Evolutionary conservation across 106 monocot genomes (phyloP), one percentile per base, ranked within the genome.

Genomic region (Vanilla planifolia): DNA sequence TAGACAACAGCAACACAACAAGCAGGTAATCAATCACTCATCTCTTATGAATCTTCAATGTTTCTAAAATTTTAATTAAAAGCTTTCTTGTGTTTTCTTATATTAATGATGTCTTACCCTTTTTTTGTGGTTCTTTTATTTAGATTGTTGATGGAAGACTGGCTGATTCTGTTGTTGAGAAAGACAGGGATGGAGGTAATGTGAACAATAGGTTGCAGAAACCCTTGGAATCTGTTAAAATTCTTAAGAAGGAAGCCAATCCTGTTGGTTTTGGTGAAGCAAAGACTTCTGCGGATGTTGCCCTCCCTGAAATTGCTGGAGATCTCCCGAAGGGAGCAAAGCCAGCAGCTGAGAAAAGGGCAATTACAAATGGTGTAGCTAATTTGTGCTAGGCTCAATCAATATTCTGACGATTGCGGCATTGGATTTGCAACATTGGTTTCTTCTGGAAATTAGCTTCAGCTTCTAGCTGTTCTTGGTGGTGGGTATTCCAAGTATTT

Each of bases 1-100:
- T 1, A 76, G 64, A 32, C 75, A 68, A 45, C 61, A 71, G 25
- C 75, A 68, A 22, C 33, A 64, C 37, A 71, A 71, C 34, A 66
- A 71, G 2, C 71, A 60, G 66, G 77, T 40, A 67, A n/a, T 59
- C 43, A 5, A 33, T 29, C 22, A 21, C 32, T 57, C 32, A 17
- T 57, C 3, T 34, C 6, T 4, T 34, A 3, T 34, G 3, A 17
- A 17, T 17, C n/a, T 53, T 10, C 28, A 24, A 26, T 1, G 13
- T 24, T 24, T 6, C 21, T 17, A 34, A 4, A 33, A 30, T 16
- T n/a, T 19, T 57, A 34, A 9, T 39, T 30, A 32, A 3, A 13
- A 17, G 3, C n/a, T n/a, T 40, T 0, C 16, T 1, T 65, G 9
- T 4, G 27, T 14, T 33, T n/a, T 16, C 11, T 21, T 56, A n/a